Evolutionary conservation across 2,329 filamentous ascomycete genomes (phyloP), one percentile per base, ranked within the genome.

Genomic region (Alternaria atra): DNA sequence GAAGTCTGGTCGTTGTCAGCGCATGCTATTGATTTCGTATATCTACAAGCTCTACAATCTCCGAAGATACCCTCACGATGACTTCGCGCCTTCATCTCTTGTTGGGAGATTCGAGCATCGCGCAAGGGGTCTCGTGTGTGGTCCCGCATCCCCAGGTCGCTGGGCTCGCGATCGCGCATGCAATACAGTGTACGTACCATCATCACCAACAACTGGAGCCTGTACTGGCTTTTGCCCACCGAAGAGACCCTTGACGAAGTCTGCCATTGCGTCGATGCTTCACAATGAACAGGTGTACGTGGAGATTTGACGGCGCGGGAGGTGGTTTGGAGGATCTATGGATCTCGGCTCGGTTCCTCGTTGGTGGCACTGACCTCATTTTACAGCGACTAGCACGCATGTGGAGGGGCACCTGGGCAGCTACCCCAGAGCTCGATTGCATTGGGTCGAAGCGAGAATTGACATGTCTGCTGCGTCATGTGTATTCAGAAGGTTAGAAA

Each of bases 191-290:
- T 59, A 81, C 86, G 73, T 83, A 92, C 90, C 90, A 69, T 89
- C 85, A 79, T 92, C 89, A 61, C 79, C 84, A 64, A 80, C 80
- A 43, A 84, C 80, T 52, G 82, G 79, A 68, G 83, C 84, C 66
- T 82, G 82, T 32, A 82, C 83, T 64, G 88, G 83, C 83, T 91
- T 89, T 76, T 84, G 84, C 76, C 86, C 89, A 74, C 90, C 90
- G 71, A 93, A 87, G 73, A 92, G 80, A 75, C 87, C 87, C 80
- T 91, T 91, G 69, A 91, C 76, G 68, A 90, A 79, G 69, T 82
- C 81, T 60, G 81, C 82, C 82, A 84, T 84, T 51, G 56, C 54
- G 66, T 67, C 46, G 48, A 60, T 61, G 60, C 64, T 62, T 61
- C 60, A 62, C 67, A 71, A 69, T 68, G 66, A 64, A 61, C 54